Evolutionary conservation across 176 grass and related monocot species (phyloP).

Genomic region (Rhynchospora tenuis): DNA sequence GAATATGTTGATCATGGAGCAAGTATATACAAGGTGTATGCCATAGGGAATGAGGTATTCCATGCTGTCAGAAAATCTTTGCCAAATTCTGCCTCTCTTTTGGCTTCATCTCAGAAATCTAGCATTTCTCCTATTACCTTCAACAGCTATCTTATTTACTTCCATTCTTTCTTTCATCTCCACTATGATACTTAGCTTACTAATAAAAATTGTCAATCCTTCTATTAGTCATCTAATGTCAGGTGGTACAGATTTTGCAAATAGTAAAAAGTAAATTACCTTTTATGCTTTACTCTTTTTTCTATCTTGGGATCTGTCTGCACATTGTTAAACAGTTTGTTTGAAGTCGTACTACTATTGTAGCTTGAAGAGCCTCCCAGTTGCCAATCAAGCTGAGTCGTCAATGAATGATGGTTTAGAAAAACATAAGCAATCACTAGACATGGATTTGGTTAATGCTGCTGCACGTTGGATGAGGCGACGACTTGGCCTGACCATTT

Average conservation of each 20-base stretch:
- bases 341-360: not conserved
- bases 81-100: slow-evolving; percentile 79
- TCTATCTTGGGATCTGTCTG: not conserved
- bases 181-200: not conserved
- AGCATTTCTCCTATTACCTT: slow-evolving; percentile 59
- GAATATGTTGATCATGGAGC: slow-evolving; percentile 95
- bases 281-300: not conserved
- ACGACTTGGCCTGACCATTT: slow-evolving; percentile 76
- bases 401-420: slow-evolving; percentile 20
- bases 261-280: not conserved
- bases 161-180: slow-evolving; percentile 2
- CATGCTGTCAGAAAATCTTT: slow-evolving; percentile 79
- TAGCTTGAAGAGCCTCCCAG: slow-evolving; percentile 92
- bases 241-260: not conserved
- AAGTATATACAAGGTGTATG: slow-evolving; percentile 85
- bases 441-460: slow-evolving; percentile 42
- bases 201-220: not conserved
- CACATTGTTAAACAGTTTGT: not conserved
- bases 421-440: slow-evolving; percentile 25
- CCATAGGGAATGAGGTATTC: slow-evolving; percentile 74
- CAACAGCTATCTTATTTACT: slow-evolving; percentile 53
- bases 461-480: slow-evolving; percentile 55
- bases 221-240: not conserved
- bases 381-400: slow-evolving; percentile 57
- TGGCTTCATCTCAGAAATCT: slow-evolving; percentile 32